Evolutionary conservation across 73 alveolate species (phyloP).

Genomic region (Stentor roeselii): DNA sequence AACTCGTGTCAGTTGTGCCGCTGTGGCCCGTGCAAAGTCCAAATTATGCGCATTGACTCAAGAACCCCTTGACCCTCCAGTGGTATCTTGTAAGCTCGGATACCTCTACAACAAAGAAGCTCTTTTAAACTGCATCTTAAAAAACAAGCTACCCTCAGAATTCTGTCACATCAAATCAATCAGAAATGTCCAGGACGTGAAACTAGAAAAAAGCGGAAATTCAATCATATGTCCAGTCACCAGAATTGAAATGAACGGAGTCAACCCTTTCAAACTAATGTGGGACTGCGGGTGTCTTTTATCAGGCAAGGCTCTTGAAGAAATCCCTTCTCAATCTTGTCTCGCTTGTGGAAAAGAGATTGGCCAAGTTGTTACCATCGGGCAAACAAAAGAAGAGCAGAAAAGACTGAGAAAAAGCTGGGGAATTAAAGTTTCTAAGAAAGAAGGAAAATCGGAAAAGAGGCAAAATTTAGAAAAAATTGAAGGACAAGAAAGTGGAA

Average conservation of each 20-base stretch:
- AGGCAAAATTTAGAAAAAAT: background rate
- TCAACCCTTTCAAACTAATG: constrained; percentile 53
- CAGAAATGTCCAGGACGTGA: constrained; percentile 67
- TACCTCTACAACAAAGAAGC: constrained; percentile 75
- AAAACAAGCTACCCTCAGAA: constrained; percentile 59
- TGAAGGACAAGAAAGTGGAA: background rate
- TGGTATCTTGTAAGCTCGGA: constrained; percentile 78
- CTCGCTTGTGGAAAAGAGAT: background rate
- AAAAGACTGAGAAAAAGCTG: background rate
- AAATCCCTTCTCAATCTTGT: constrained; percentile 25
- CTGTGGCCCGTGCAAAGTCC: constrained; percentile 60
- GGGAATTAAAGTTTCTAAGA: background rate
- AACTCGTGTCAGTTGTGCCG: constrained; percentile 54
- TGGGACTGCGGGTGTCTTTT: constrained; percentile 90
- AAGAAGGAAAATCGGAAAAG: background rate
- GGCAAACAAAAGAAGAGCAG: constrained; percentile 24
- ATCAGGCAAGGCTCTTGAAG: constrained; percentile 63
- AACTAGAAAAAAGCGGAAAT: constrained; percentile 43
- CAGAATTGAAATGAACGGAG: constrained; percentile 71
- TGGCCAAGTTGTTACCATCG: no score
- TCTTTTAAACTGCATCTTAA: constrained; percentile 59
- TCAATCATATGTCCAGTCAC: constrained; percentile 63
- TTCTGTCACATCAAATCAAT: constrained; percentile 71
- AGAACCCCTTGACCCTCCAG: constrained; percentile 74
- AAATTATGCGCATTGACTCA: constrained; percentile 71